phyloP scores from a whole-genome alignment of 1,284 basidiomycete species.

The Irpex sp. region DNA sequence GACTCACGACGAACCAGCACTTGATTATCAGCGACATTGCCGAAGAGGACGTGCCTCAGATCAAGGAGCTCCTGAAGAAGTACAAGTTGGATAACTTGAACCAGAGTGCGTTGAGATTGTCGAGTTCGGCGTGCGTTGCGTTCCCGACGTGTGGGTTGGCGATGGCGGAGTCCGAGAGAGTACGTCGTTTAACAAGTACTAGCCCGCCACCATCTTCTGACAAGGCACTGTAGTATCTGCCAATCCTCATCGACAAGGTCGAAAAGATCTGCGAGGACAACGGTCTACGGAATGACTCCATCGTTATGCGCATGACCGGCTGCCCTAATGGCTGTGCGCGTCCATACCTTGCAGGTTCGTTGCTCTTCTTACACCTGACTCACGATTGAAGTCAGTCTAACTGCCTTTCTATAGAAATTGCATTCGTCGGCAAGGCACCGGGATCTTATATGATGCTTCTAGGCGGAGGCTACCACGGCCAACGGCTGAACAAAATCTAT shows the following conservation, averaged over 20 bases:
- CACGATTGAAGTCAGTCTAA: neutral
- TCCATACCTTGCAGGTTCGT: slow-evolving; percentile 86
- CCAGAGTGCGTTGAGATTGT: slow-evolving; percentile 78
- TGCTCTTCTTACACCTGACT: neutral
- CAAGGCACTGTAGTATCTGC: slow-evolving; percentile 67
- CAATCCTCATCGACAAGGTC: slow-evolving; percentile 91
- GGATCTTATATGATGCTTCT: slow-evolving; percentile 94
- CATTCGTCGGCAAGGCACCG: slow-evolving; percentile 95
- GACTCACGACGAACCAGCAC: slow-evolving; percentile 95
- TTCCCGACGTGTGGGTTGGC: slow-evolving; percentile 97
- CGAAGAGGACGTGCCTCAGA: slow-evolving; percentile 66
- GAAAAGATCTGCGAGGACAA: slow-evolving; percentile 94
- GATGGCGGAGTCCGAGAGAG: slow-evolving; percentile 92
- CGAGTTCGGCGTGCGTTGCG: slow-evolving; percentile 92
- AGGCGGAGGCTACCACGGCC: slow-evolving; percentile 92
- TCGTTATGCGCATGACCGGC: slow-evolving; percentile 98
- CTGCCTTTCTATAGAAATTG: slow-evolving; percentile 61
- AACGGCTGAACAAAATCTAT: slow-evolving; percentile 93
- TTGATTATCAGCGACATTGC: slow-evolving; percentile 85
- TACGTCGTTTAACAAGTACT: slow-evolving; percentile 30
- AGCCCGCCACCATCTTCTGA: slow-evolving; percentile 3
- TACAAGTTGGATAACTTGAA: slow-evolving; percentile 92
- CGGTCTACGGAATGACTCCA: slow-evolving; percentile 89
- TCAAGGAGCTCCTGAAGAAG: slow-evolving; percentile 79
- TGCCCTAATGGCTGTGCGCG: slow-evolving; percentile 94